Evolutionary conservation across 2,329 filamentous ascomycete species (phyloP).

Genomic region (Elsinoe ampelina): DNA sequence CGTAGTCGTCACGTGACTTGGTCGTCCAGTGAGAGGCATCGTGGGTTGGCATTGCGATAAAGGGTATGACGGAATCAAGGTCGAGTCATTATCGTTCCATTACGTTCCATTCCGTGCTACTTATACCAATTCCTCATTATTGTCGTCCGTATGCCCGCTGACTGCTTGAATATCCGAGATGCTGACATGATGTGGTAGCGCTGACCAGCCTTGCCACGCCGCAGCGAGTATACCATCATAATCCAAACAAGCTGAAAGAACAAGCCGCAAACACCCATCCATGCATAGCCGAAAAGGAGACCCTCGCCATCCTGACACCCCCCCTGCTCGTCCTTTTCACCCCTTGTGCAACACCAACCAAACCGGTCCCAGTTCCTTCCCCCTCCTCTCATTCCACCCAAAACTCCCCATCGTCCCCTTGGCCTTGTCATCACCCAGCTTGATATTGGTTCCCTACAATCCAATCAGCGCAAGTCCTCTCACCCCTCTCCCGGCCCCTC

Average conservation of each 20-base stretch:
- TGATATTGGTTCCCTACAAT: conserved; percentile 23
- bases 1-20: background rate
- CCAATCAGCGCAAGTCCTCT: background rate
- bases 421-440: conserved; percentile 23
- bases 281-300: background rate
- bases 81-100: too few relatives aligned
- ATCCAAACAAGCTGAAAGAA: background rate
- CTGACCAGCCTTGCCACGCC: too few relatives aligned
- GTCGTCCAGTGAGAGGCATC: background rate
- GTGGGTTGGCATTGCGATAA: background rate
- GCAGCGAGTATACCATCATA: too few relatives aligned
- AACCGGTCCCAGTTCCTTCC: conserved; percentile 25
- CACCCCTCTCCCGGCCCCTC: too few relatives aligned
- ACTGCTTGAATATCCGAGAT: too few relatives aligned
- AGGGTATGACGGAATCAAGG: background rate
- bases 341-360: conserved; percentile 27
- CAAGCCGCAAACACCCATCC: background rate
- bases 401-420: conserved; percentile 22
- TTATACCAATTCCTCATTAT: too few relatives aligned
- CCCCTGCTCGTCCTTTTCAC: conserved; percentile 10
- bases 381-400: conserved; percentile 27
- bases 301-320: too few relatives aligned
- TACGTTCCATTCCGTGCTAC: too few relatives aligned
- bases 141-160: too few relatives aligned
- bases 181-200: too few relatives aligned